Conservation (phyloP, 129 eudicot genomes). For the Helichrysum umbraculigerum region DNA sequence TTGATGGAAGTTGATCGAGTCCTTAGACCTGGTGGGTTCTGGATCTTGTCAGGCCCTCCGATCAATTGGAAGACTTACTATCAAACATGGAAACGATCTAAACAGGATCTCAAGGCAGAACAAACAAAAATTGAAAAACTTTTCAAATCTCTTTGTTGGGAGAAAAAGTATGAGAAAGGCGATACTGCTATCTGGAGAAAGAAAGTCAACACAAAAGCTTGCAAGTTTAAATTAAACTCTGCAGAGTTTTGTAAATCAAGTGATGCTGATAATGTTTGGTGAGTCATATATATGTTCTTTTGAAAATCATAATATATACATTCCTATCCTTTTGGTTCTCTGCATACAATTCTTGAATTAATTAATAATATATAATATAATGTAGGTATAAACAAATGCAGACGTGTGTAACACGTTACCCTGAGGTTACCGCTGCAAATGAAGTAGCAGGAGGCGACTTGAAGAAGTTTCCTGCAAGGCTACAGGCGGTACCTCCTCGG, state of each 20-base stretch:
- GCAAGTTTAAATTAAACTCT: conserved; percentile 44
- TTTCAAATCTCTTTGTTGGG: conserved; percentile 88
- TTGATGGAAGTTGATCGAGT: too few species aligned
- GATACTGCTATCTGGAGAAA: conserved; percentile 84
- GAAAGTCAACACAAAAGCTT: conserved; percentile 54
- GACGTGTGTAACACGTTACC: conserved; percentile 67
- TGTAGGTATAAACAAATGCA: conserved; percentile 88
- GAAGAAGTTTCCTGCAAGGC: conserved; percentile 73
- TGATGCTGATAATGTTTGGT: conserved; percentile 84
- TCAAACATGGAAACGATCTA: conserved; percentile 70
- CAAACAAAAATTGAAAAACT: conserved; percentile 76
- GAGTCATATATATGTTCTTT: conserved; percentile 15
- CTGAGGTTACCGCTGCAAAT: conserved; percentile 46
- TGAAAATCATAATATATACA: not conserved
- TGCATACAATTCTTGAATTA: too few species aligned
- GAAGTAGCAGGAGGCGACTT: conserved; percentile 83
- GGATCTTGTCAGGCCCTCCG: conserved; percentile 97
- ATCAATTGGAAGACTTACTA: conserved; percentile 84
- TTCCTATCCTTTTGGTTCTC: too few species aligned
- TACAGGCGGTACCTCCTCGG: conserved; percentile 70
- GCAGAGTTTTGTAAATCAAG: conserved; percentile 48
- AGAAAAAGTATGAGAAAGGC: conserved; percentile 90
- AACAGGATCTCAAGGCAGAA: conserved; percentile 74
- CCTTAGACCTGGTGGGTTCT: conserved; percentile 52
- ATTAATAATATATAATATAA: not conserved